These are phyloP conservation scores for Russula ochroleuca DNA, from an alignment of 768 basidiomycete genomes.

Conservation along the genomic window DNA sequence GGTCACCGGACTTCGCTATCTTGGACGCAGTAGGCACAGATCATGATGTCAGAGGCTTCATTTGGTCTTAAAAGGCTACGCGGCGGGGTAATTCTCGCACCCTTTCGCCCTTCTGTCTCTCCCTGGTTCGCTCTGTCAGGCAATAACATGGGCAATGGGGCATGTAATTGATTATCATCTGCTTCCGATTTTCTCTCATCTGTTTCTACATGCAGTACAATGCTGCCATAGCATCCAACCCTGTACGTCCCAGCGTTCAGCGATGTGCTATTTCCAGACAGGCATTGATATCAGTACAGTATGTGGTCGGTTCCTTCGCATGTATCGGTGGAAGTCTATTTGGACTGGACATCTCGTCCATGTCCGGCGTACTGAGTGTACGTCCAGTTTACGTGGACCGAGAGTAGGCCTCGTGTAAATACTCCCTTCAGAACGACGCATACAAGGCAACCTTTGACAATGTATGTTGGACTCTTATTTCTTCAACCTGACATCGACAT, in stretches of 20 bases:
- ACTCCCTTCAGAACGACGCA: slow-evolving; percentile 33
- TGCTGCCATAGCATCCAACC: slow-evolving; percentile 53
- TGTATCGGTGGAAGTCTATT: slow-evolving; percentile 79
- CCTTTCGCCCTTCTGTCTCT: neutral
- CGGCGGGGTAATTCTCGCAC: neutral
- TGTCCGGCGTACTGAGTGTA: slow-evolving; percentile 69
- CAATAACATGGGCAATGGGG: slow-evolving; percentile 32
- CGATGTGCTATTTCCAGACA: neutral
- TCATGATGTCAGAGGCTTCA: neutral
- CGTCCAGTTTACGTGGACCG: slow-evolving; percentile 19
- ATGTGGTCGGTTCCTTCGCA: slow-evolving; percentile 74
- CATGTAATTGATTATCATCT: slow-evolving; percentile 19
- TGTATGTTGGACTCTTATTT: slow-evolving; percentile 16
- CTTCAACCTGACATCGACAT: neutral
- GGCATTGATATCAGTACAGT: slow-evolving; percentile 40
- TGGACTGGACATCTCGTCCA: slow-evolving; percentile 78
- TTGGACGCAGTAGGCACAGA: neutral
- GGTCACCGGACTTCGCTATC: neutral
- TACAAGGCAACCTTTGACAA: slow-evolving; percentile 35
- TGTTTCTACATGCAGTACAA: slow-evolving; percentile 41
- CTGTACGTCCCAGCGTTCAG: slow-evolving; percentile 36
- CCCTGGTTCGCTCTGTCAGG: neutral
- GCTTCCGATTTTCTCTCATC: neutral
- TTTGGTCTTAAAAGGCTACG: neutral
- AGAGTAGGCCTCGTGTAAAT: neutral